A percentile compares a stretch with the other conserved stretches of the same genome.
These are phyloP conservation scores for Akanthomyces muscarius DNA, from an alignment of 2,329 filamentous ascomycete genomes.

Conservation along the genomic window DNA sequence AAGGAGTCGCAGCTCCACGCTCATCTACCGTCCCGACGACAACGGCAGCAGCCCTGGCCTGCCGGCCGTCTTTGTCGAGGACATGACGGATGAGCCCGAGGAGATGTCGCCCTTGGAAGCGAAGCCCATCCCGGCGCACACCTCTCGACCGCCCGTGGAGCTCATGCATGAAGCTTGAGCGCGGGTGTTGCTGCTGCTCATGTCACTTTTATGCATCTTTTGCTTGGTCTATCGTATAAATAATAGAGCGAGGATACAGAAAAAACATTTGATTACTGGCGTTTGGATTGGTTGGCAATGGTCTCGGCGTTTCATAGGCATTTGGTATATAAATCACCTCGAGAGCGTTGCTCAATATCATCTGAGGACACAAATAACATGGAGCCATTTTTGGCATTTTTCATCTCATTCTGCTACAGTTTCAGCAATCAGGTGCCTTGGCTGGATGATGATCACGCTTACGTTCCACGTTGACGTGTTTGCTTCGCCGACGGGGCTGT, in stretches of 20 bases:
- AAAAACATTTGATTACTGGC: conserved; percentile 7
- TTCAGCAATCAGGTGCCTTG: not conserved
- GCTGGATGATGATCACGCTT: not conserved
- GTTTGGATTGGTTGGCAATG: conserved; percentile 1
- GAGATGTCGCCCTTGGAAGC: conserved; percentile 40
- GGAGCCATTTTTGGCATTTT: not conserved
- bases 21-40: conserved; percentile 61
- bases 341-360: not conserved
- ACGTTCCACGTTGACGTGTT: not conserved
- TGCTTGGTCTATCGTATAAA: not conserved
- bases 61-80: conserved; percentile 63
- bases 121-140: conserved; percentile 55
- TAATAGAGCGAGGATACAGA: conserved; percentile 3
- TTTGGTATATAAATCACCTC: not conserved
- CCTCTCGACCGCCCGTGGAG: conserved; percentile 60
- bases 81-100: conserved; percentile 57
- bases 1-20: conserved; percentile 59
- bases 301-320: not conserved
- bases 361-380: not conserved
- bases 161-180: conserved; percentile 48
- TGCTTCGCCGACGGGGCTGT: not conserved
- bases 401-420: not conserved
- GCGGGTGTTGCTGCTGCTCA: not conserved
- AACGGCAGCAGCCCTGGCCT: conserved; percentile 52
- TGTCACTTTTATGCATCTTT: not conserved